These are phyloP conservation scores for Hibiscus syriacus DNA, from an alignment of 345 rosid genomes.

Conservation along the genomic window DNA sequence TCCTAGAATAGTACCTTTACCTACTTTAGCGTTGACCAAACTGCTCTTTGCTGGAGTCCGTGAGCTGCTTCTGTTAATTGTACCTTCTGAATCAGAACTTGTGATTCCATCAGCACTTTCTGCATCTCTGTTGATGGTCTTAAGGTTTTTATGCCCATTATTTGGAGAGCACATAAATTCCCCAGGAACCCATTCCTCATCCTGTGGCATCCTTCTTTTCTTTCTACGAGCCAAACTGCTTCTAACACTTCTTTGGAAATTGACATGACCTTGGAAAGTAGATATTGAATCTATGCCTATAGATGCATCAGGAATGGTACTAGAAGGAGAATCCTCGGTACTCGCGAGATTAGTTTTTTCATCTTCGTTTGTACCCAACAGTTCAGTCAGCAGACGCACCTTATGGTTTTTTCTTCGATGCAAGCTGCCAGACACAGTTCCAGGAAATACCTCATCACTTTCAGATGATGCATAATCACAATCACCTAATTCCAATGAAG, in stretches of 20 bases:
- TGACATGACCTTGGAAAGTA: conserved; percentile 15
- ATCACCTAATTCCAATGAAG: no score
- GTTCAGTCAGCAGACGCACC: conserved; percentile 62
- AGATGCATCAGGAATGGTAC: conserved; percentile 24
- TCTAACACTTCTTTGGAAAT: conserved; percentile 9
- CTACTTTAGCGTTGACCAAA: conserved; percentile 31
- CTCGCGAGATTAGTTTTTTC: conserved; percentile 17
- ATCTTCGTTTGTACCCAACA: conserved; percentile 42
- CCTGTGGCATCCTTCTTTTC: conserved; percentile 46
- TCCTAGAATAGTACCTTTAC: conserved; percentile 26
- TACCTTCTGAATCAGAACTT: no score
- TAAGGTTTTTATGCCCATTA: conserved; percentile 23
- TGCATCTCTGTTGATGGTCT: conserved; percentile 15
- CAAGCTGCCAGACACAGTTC: no score
- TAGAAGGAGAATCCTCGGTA: conserved; percentile 29
- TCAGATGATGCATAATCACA: no score
- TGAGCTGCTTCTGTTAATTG: no score
- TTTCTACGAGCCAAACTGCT: conserved; percentile 27
- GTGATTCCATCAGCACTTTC: no score
- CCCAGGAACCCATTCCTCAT: no score
- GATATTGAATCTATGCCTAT: conserved; percentile 15
- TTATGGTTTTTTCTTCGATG: no score
- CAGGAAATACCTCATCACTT: no score
- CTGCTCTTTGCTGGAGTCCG: no score
- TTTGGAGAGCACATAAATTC: conserved; percentile 31